Evolutionary conservation across 2,329 filamentous ascomycete species (phyloP).

Genomic region (Niveomyces coronatus): DNA sequence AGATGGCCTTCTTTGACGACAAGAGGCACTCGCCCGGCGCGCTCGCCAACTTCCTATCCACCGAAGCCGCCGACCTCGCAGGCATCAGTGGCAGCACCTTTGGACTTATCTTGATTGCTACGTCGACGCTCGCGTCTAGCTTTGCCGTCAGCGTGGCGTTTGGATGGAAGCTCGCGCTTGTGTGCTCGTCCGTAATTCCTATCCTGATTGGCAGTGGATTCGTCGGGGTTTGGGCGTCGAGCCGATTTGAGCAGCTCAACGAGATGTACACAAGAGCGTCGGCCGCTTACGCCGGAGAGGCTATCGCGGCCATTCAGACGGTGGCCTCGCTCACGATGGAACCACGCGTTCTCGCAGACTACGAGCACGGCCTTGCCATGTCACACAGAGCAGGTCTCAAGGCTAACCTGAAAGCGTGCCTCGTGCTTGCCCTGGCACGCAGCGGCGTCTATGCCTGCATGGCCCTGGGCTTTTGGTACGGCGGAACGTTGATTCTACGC

Average conservation of each 20-base stretch:
- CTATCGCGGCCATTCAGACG: conserved; percentile 41
- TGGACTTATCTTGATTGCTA: too few species aligned
- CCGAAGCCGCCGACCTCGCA: conserved; percentile 2
- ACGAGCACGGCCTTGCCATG: too few species aligned
- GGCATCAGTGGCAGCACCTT: conserved; percentile 8
- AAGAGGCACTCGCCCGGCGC: conserved; percentile 15
- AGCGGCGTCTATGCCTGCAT: conserved; percentile 7
- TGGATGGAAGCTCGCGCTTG: conserved; percentile 21
- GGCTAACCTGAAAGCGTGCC: too few species aligned
- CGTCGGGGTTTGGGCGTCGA: conserved; percentile 37
- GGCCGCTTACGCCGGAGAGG: conserved; percentile 29
- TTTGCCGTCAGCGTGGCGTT: conserved; percentile 8
- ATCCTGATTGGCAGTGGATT: conserved; percentile 18
- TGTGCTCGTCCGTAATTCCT: conserved; percentile 19
- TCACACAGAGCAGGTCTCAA: too few species aligned
- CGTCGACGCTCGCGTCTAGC: neutral
- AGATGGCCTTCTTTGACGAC: conserved; percentile 26
- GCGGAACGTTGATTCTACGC: conserved; percentile 3
- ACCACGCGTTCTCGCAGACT: conserved; percentile 39
- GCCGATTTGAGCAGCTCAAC: neutral
- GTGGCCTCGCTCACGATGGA: conserved; percentile 50
- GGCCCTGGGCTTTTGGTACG: conserved; percentile 11
- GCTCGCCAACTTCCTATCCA: conserved; percentile 15
- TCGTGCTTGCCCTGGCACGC: too few species aligned
- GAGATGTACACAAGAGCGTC: neutral